These are phyloP conservation scores for Pseudisothecium myosuroides DNA, from an alignment of 225 moss, liverwort and hornwort species.

Conservation along the genomic window DNA sequence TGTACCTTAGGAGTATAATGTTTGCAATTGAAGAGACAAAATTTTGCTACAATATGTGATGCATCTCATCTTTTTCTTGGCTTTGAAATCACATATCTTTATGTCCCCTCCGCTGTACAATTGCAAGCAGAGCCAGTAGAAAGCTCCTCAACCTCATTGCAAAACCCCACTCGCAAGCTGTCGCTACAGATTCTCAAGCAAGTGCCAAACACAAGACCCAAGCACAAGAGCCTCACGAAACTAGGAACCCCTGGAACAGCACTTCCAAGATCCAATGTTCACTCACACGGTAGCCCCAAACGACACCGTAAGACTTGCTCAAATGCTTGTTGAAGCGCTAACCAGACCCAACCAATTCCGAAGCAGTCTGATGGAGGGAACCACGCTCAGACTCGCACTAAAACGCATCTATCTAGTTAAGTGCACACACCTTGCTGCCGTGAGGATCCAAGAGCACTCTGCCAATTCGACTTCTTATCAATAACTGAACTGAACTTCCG, in stretches of 20 bases:
- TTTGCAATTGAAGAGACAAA: too few species aligned
- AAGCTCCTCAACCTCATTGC: background rate
- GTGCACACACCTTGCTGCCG: background rate
- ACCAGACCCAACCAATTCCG: background rate
- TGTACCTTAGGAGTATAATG: too few species aligned
- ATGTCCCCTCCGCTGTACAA: too few species aligned
- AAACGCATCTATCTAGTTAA: background rate
- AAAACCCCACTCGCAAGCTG: background rate
- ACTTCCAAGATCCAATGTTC: background rate
- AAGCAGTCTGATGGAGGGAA: background rate
- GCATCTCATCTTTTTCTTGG: too few species aligned
- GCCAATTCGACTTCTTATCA: background rate
- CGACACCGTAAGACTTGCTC: background rate
- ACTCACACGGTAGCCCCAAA: background rate
- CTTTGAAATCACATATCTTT: too few species aligned
- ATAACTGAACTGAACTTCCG: background rate
- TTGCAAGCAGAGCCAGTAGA: background rate
- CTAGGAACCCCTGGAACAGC: background rate
- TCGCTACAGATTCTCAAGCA: background rate
- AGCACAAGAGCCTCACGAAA: background rate
- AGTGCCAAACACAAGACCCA: background rate
- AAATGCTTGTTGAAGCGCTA: background rate
- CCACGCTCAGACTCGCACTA: background rate
- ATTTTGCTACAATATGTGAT: too few species aligned
- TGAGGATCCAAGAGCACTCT: background rate